Evolutionary conservation across 1,284 basidiomycete genomes (phyloP).

Genomic region (Apiotrichum laibachii): DNA sequence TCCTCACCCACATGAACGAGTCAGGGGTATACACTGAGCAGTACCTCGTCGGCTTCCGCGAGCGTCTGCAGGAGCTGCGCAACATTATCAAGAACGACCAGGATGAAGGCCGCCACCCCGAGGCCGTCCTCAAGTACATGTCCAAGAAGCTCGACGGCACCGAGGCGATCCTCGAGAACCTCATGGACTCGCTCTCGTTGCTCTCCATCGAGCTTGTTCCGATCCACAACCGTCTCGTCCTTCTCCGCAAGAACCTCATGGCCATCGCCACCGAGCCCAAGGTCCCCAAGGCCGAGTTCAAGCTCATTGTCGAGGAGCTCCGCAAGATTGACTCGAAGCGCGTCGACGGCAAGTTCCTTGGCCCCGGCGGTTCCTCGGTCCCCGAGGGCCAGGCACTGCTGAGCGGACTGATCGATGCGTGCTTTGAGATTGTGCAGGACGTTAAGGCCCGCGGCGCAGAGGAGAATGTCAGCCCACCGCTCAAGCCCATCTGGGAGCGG

Average conservation of each 20-base stretch:
- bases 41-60: constrained; percentile 79
- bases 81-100: constrained; percentile 77
- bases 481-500: constrained; percentile 94
- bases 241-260: constrained; percentile 82
- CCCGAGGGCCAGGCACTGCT: constrained; percentile 80
- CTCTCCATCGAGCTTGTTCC: constrained; percentile 84
- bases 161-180: constrained; percentile 69
- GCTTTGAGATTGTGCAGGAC: constrained; percentile 95
- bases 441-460: constrained; percentile 91
- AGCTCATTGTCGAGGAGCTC: constrained; percentile 86
- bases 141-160: constrained; percentile 88
- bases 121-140: constrained; percentile 83
- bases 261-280: constrained; percentile 83
- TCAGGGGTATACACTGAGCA: constrained; percentile 87
- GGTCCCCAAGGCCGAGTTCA: constrained; percentile 79
- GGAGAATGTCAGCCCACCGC: constrained; percentile 78
- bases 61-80: constrained; percentile 72
- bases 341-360: constrained; percentile 93
- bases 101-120: constrained; percentile 77
- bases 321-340: constrained; percentile 94
- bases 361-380: constrained; percentile 79
- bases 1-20: constrained; percentile 88
- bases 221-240: constrained; percentile 83
- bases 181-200: constrained; percentile 79
- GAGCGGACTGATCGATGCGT: constrained; percentile 84